Base-by-base conservation (phyloP, 441 rosid genomes). In the Aleurites moluccanus region DNA sequence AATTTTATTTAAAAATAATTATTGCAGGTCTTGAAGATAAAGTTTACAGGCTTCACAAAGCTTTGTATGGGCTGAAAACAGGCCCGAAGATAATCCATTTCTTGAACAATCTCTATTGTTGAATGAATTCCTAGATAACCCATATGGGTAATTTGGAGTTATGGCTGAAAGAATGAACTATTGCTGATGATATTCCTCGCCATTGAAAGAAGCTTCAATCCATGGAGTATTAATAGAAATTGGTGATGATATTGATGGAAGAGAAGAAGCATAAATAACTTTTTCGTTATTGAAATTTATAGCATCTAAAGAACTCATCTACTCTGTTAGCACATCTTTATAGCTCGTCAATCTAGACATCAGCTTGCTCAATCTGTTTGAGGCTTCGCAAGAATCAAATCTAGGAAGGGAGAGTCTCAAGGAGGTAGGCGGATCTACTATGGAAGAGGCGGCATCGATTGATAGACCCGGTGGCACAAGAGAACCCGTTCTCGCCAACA, bases 371-470 rank as follows among this genome's bases (percentile, higher is more conserved):
- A 85, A 23, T 20, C 82, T 64, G 18, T 70, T 65, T 23, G 83
- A 57, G 21, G 50, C 74, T 64, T 87, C 85, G 30, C 76, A 65
- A 3, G 79, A 61, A 42, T 81, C 85, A 75, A 83, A 85, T 78
- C 93, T 89, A n/a, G 96, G 96, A 68, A 86, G 84, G 20, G 93
- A 91, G n/a, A 91, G 88, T 69, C 88, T 85, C 68, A 91, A 86
- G 7, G 80, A 79, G 9, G 92, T 88, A 0, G 87, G 79, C 10
- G 94, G 92, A 77, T 87, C 89, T 7, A 80, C 6, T 1, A 78
- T 67, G 10, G 85, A 76, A 4, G 88, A 78, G 0, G 87, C 73
- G 0, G 82, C 78, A 1, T 85, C 89, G n/a, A 82, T 52, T 16
- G 73, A 71, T 3, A 75, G 75, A 21, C 47, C 50, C 84, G n/a